Percentiles rank a stretch among this genome's conserved stretches.
phyloP scores from a whole-genome alignment of 2,329 filamentous ascomycete genomes.

The Didymella pomorum region DNA sequence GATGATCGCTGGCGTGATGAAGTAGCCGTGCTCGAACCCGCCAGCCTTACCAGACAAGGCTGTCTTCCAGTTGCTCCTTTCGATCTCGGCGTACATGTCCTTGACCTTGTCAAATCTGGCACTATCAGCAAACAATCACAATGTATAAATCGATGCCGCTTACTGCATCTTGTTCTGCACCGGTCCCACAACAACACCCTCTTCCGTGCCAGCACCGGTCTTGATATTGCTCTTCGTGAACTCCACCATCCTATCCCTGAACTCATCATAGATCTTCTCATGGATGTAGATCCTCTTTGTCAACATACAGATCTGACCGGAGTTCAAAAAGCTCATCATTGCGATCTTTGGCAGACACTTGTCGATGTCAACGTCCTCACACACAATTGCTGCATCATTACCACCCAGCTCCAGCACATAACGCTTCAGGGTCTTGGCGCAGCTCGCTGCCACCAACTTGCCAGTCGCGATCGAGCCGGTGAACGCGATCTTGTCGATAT shows the following conservation, averaged over 20 bases:
- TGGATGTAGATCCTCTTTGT: constrained; percentile 47
- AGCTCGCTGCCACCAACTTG: constrained; percentile 65
- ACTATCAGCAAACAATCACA: background rate
- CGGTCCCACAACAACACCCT: constrained; percentile 41
- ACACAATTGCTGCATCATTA: constrained; percentile 67
- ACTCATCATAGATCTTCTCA: constrained; percentile 44
- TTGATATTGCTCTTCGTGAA: constrained; percentile 54
- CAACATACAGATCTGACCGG: constrained; percentile 57
- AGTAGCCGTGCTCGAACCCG: constrained; percentile 58
- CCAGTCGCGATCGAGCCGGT: constrained; percentile 68
- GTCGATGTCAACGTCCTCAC: constrained; percentile 60
- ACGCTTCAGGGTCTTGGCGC: constrained; percentile 65
- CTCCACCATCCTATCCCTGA: constrained; percentile 51
- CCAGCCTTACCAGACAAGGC: constrained; percentile 55
- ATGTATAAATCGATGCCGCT: no score
- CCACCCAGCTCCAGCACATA: constrained; percentile 69
- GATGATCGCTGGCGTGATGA: constrained; percentile 67
- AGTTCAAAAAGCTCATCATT: constrained; percentile 62
- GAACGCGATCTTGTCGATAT: constrained; percentile 69
- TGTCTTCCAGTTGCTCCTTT: constrained; percentile 60
- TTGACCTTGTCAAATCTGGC: constrained; percentile 64
- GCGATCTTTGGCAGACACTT: constrained; percentile 49
- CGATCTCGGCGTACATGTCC: constrained; percentile 62
- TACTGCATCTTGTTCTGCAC: constrained; percentile 38
- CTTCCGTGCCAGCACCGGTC: constrained; percentile 40